Percentiles rank a stretch among this genome's conserved stretches.
These are phyloP conservation scores for Ophiostoma quercus DNA, from an alignment of 2,329 filamentous ascomycete species.

Conservation along the genomic window DNA sequence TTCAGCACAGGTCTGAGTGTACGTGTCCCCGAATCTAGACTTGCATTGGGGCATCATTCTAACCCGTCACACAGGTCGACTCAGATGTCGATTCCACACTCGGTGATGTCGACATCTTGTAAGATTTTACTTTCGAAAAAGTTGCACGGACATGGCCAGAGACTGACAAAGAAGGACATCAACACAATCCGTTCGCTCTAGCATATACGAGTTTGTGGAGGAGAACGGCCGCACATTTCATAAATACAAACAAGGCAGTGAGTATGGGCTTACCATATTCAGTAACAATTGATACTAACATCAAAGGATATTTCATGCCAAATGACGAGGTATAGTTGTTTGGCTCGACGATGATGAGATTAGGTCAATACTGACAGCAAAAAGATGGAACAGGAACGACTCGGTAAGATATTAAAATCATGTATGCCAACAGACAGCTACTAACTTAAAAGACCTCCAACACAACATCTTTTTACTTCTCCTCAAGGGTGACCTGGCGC, in stretches of 20 bases:
- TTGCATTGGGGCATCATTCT: not conserved
- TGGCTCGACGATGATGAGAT: not conserved
- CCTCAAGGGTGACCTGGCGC: slow-evolving; percentile 26
- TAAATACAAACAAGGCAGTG: slow-evolving; percentile 28
- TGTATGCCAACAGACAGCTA: slow-evolving; percentile 14
- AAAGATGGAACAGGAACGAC: slow-evolving; percentile 27
- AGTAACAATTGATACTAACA: too few species aligned
- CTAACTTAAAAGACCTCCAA: slow-evolving; percentile 27
- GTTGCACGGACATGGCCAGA: not conserved
- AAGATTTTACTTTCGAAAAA: not conserved
- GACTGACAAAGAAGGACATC: slow-evolving; percentile 1
- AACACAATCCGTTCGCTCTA: slow-evolving; percentile 24
- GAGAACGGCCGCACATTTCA: slow-evolving; percentile 28
- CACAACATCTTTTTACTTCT: slow-evolving; percentile 27
- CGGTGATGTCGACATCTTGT: slow-evolving; percentile 22
- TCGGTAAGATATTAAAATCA: slow-evolving; percentile 21
- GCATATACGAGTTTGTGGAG: slow-evolving; percentile 26
- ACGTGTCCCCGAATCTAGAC: not conserved
- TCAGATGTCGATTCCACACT: slow-evolving; percentile 20
- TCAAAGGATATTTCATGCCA: slow-evolving; percentile 28
- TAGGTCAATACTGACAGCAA: not conserved
- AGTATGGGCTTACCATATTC: too few species aligned
- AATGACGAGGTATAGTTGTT: slow-evolving; percentile 26
- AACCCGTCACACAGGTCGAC: slow-evolving; percentile 18
- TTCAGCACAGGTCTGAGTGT: slow-evolving; percentile 27